Evolutionary conservation across 2,329 filamentous ascomycete genomes (phyloP).

Genomic region (Fusarium fracticaudum): DNA sequence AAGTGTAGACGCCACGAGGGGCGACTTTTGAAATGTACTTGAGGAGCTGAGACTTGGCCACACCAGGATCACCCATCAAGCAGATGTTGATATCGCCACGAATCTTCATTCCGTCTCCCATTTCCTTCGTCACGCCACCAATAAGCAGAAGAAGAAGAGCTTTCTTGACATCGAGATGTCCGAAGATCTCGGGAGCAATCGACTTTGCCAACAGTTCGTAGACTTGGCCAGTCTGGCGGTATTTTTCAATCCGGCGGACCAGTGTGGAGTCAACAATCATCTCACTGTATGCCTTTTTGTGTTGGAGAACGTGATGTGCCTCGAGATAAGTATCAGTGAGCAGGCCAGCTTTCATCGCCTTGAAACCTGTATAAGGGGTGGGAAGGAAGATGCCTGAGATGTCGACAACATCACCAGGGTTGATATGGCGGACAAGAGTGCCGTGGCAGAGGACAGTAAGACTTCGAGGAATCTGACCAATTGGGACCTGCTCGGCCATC

Average conservation of each 20-base stretch:
- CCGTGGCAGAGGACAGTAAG: conserved; percentile 92
- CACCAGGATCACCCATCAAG: conserved; percentile 99
- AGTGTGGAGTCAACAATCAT: conserved; percentile 84
- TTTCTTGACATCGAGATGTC: conserved; percentile 97
- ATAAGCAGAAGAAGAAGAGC: conserved; percentile 94
- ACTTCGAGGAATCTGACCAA: conserved; percentile 94
- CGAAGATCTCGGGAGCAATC: conserved; percentile 96
- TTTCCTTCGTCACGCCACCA: conserved; percentile 94
- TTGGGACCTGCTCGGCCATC: conserved; percentile 98
- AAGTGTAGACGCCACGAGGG: conserved; percentile 88
- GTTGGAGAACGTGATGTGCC: conserved; percentile 90
- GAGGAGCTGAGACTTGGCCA: conserved; percentile 96
- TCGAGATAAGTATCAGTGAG: conserved; percentile 97
- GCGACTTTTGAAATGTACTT: conserved; percentile 99
- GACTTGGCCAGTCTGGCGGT: conserved; percentile 86
- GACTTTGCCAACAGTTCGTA: conserved; percentile 97
- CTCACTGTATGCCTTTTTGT: conserved; percentile 98
- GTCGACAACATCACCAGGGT: conserved; percentile 93
- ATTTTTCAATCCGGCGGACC: conserved; percentile 84
- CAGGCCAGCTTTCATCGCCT: conserved; percentile 95
- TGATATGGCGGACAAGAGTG: conserved; percentile 84
- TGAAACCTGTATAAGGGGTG: conserved; percentile 98
- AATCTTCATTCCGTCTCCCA: conserved; percentile 98
- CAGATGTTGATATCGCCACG: conserved; percentile 99
- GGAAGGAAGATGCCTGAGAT: conserved; percentile 95